Percentiles rank a stretch among this genome's conserved stretches.
Evolutionary conservation across 768 basidiomycete genomes (phyloP).

Genomic region (Phanerodontia chrysosporium): DNA sequence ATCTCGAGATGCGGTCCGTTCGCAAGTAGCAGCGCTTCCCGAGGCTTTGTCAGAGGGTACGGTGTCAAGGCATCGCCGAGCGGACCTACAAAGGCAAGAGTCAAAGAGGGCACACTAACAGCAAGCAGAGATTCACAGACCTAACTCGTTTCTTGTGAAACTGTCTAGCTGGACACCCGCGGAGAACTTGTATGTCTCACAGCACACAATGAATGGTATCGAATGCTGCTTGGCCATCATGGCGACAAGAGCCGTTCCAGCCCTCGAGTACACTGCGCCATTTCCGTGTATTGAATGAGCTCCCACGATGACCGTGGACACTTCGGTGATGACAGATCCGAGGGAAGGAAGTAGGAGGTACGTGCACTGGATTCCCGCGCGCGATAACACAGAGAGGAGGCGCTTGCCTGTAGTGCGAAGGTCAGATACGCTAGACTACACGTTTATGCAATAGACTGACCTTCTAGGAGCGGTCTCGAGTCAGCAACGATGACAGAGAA

Average conservation of each 20-base stretch:
- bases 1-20: slow-evolving; percentile 60
- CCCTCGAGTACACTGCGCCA: slow-evolving; percentile 89
- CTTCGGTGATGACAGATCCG: slow-evolving; percentile 73
- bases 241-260: slow-evolving; percentile 92
- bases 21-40: slow-evolving; percentile 23
- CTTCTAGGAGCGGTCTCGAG: slow-evolving; percentile 92
- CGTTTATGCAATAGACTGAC: slow-evolving; percentile 29
- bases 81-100: slow-evolving; percentile 20
- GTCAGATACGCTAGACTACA: background rate
- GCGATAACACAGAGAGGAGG: slow-evolving; percentile 65
- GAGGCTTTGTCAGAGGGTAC: slow-evolving; percentile 28
- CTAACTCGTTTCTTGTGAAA: slow-evolving; percentile 94
- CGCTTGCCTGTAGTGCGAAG: slow-evolving; percentile 59
- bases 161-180: slow-evolving; percentile 90
- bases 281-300: slow-evolving; percentile 95
- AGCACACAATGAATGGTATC: slow-evolving; percentile 93
- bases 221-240: slow-evolving; percentile 91
- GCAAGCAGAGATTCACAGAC: slow-evolving; percentile 36
- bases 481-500: slow-evolving; percentile 94
- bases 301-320: slow-evolving; percentile 83
- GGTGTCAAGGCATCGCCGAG: slow-evolving; percentile 31
- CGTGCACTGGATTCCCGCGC: slow-evolving; percentile 74
- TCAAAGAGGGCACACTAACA: background rate
- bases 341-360: slow-evolving; percentile 90
- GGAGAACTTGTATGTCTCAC: slow-evolving; percentile 98